These are phyloP conservation scores for Aspergillus aculeatus DNA, from an alignment of 2,329 filamentous ascomycete species.

Conservation along the genomic window DNA sequence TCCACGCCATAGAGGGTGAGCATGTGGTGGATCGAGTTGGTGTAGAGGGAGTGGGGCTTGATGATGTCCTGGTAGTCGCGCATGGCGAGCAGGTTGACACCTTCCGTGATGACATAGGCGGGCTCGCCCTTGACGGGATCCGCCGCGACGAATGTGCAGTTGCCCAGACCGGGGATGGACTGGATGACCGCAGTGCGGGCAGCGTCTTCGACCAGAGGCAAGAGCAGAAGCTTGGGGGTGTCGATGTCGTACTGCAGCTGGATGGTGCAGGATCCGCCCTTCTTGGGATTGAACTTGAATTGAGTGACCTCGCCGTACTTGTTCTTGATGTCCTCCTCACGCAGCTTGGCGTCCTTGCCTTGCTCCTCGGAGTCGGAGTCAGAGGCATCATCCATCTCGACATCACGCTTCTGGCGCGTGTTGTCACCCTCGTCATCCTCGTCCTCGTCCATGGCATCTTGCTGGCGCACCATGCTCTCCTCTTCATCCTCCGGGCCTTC, in stretches of 20 bases:
- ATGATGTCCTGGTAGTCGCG: constrained; percentile 82
- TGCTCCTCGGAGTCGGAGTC: constrained; percentile 39
- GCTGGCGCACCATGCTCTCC: constrained; percentile 68
- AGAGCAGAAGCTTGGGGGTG: constrained; percentile 88
- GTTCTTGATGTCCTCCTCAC: constrained; percentile 64
- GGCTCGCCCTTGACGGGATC: constrained; percentile 52
- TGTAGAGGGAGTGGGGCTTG: constrained; percentile 80
- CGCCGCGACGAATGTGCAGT: constrained; percentile 67
- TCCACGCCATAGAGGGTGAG: constrained; percentile 88
- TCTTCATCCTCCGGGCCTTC: constrained; percentile 93
- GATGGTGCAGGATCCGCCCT: constrained; percentile 74
- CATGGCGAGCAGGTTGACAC: constrained; percentile 88
- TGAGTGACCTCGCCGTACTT: constrained; percentile 65
- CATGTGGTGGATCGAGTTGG: constrained; percentile 89
- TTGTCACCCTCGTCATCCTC: constrained; percentile 52
- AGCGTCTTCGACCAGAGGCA: constrained; percentile 81
- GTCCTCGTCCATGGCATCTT: constrained; percentile 59
- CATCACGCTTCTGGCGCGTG: constrained; percentile 30
- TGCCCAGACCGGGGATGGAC: constrained; percentile 73
- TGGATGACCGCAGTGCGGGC: constrained; percentile 79
- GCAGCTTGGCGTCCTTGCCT: constrained; percentile 47
- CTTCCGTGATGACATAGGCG: constrained; percentile 68
- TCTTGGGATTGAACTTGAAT: constrained; percentile 76
- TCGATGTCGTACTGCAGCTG: constrained; percentile 77
- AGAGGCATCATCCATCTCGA: constrained; percentile 34